Conservation (phyloP, 2,329 filamentous ascomycete species). For the Chrysoporthe austroafricana region DNA sequence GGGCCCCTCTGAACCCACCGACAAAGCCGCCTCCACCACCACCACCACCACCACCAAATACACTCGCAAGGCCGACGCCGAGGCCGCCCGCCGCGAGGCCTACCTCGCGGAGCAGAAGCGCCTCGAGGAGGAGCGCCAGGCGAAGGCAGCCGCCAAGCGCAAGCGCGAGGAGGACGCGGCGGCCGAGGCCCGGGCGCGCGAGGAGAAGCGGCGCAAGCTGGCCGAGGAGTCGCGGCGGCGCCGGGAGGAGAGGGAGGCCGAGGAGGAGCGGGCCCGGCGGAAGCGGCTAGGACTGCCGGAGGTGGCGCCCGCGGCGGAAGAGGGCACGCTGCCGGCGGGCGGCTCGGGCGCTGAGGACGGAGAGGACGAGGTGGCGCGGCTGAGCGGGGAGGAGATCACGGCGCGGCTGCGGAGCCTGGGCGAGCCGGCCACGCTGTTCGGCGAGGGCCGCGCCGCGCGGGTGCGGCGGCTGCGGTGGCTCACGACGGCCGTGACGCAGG, state of each 20-base stretch:
- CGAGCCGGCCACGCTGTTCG: constrained; percentile 79
- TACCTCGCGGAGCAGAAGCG: constrained; percentile 83
- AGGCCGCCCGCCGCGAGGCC: constrained; percentile 77
- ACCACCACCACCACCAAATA: constrained; percentile 67
- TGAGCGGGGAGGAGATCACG: constrained; percentile 72
- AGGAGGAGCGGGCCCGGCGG: constrained; percentile 72
- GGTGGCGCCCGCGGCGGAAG: constrained; percentile 47
- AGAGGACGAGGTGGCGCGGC: constrained; percentile 57
- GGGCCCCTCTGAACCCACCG: constrained; percentile 35
- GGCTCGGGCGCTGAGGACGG: constrained; percentile 43
- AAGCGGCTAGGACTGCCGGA: constrained; percentile 83
- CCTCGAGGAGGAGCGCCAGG: constrained; percentile 71
- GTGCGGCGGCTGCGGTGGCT: constrained; percentile 73
- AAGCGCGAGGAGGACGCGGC: constrained; percentile 87
- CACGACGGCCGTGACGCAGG: constrained; percentile 64
- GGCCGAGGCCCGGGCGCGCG: constrained; percentile 67
- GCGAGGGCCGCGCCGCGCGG: constrained; percentile 72
- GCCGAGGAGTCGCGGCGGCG: constrained; percentile 77
- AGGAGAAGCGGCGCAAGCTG: constrained; percentile 80
- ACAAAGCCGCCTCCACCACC: constrained; percentile 31
- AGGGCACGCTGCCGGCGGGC: neutral
- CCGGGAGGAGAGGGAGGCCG: constrained; percentile 73
- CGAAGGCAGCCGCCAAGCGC: constrained; percentile 76
- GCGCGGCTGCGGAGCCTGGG: constrained; percentile 70
- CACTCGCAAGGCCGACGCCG: constrained; percentile 80